These are phyloP conservation scores for Botryotinia narcissicola DNA, from an alignment of 2,329 filamentous ascomycete species.

Conservation along the genomic window DNA sequence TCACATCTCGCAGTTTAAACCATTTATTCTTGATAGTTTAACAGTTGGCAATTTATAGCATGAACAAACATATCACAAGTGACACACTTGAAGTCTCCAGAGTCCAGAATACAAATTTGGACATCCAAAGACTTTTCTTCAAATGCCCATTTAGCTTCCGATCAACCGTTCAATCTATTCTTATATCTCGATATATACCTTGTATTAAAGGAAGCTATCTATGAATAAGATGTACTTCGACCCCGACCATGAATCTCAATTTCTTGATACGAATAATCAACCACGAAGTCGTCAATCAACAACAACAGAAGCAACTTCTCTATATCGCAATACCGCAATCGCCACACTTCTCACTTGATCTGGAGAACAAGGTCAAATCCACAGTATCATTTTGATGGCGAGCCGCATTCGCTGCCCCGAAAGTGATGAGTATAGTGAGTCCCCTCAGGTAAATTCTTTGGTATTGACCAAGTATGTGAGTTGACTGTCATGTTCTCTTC, in stretches of 20 bases:
- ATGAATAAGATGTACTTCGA: not conserved
- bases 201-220: not conserved
- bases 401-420: not conserved
- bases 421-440: not conserved
- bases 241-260: no score
- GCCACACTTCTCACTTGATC: not conserved
- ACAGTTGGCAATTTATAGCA: accelerated
- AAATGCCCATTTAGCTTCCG: not conserved
- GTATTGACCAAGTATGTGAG: not conserved
- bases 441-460: no score
- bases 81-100: not conserved
- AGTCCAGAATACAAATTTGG: not conserved
- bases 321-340: not conserved
- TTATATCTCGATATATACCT: not conserved
- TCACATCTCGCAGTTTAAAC: accelerated
- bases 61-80: not conserved
- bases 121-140: not conserved
- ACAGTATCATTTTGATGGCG: not conserved
- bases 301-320: no score
- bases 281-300: no score
- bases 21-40: accelerated
- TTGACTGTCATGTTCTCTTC: not conserved
- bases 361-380: not conserved
- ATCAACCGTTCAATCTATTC: not conserved
- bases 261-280: no score